Percentiles rank a stretch among this genome's conserved stretches.
These are phyloP conservation scores for Panaeolus papilionaceus DNA, from an alignment of 768 basidiomycete genomes.

Conservation along the genomic window DNA sequence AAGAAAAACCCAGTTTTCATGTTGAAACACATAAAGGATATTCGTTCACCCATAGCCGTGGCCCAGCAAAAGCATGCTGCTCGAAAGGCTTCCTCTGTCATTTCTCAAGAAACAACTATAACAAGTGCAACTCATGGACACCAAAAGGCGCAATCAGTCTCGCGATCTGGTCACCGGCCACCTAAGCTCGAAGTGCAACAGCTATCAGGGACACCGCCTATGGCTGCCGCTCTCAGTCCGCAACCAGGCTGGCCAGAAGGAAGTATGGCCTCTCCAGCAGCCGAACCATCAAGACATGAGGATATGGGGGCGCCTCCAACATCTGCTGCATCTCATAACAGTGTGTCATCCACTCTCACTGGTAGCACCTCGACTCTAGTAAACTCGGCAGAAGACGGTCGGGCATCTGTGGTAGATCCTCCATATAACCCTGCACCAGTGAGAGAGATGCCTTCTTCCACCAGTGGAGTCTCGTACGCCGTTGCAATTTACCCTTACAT, in stretches of 20 bases:
- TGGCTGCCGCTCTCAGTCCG: conserved; percentile 64
- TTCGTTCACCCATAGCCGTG: conserved; percentile 95
- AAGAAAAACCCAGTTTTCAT: conserved; percentile 99
- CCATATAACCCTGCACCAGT: conserved; percentile 23
- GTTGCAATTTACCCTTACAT: conserved; percentile 99
- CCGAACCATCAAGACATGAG: conserved; percentile 44
- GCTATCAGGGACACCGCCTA: conserved; percentile 54
- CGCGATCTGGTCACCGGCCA: conserved; percentile 59
- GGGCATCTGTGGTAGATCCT: neutral
- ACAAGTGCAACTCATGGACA: conserved; percentile 53
- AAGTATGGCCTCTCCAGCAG: conserved; percentile 62
- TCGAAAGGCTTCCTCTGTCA: conserved; percentile 74
- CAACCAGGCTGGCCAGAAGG: conserved; percentile 82
- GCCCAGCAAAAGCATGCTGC: conserved; percentile 96
- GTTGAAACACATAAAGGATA: conserved; percentile 96
- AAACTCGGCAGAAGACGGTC: neutral
- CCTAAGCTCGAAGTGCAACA: conserved; percentile 76
- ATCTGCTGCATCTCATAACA: conserved; percentile 38
- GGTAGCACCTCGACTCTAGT: conserved; percentile 37
- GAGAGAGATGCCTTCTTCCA: conserved; percentile 38
- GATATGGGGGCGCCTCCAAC: conserved; percentile 45
- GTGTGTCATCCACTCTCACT: conserved; percentile 30
- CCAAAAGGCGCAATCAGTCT: conserved; percentile 44
- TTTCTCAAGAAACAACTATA: conserved; percentile 46
- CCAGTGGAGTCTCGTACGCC: conserved; percentile 84